phyloP scores from a whole-genome alignment of 2,329 filamentous ascomycete species.

The Thermothelomyces thermophilus region DNA sequence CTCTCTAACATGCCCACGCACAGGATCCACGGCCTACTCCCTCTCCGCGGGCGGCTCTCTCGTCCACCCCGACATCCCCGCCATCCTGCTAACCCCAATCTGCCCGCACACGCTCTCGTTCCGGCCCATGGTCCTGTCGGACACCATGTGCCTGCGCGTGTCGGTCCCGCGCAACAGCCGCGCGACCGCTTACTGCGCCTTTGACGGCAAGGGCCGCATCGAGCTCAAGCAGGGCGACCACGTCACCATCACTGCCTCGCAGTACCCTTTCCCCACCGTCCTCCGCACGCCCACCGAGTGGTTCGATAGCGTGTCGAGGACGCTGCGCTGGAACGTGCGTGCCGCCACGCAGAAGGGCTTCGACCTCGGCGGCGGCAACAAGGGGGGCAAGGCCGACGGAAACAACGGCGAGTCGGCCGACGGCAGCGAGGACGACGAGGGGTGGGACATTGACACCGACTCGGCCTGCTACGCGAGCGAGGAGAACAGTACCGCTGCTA shows the following conservation, averaged over 20 bases:
- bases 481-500: conserved; percentile 61
- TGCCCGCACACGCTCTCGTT: conserved; percentile 96
- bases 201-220: conserved; percentile 93
- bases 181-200: conserved; percentile 92
- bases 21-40: conserved; percentile 84
- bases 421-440: conserved; percentile 46
- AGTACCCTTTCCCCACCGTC: conserved; percentile 96
- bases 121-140: conserved; percentile 94
- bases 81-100: conserved; percentile 93
- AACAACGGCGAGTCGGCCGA: conserved; percentile 21
- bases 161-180: conserved; percentile 78
- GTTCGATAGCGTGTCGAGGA: conserved; percentile 92
- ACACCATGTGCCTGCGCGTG: conserved; percentile 86
- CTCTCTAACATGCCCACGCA: too few species aligned
- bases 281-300: conserved; percentile 85
- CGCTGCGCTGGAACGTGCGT: conserved; percentile 89
- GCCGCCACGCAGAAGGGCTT: conserved; percentile 91
- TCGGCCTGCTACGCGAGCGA: conserved; percentile 65
- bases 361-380: conserved; percentile 50
- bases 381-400: too few species aligned
- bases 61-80: conserved; percentile 93
- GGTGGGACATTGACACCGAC: conserved; percentile 93
- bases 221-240: conserved; percentile 91
- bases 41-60: conserved; percentile 92
- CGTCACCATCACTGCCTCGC: conserved; percentile 90